These are phyloP conservation scores for Entomortierella parvispora DNA, from an alignment of 192 early-diverging fungal species.

Conservation along the genomic window DNA sequence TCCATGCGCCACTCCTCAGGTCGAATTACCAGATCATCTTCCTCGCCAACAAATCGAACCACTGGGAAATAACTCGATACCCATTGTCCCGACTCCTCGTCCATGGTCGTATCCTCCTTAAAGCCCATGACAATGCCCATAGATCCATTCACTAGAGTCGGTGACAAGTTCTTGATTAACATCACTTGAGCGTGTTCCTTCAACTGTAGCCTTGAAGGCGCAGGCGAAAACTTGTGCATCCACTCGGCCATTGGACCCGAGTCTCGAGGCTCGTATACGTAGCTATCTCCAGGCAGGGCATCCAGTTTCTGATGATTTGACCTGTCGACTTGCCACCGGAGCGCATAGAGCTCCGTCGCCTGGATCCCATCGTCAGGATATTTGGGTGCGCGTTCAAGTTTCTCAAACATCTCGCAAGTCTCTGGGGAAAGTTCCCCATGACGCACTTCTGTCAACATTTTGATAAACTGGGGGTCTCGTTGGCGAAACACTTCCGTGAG, in stretches of 20 bases:
- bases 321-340: slow-evolving; percentile 70
- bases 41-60: slow-evolving; percentile 30
- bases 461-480: slow-evolving; percentile 72
- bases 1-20: slow-evolving; percentile 51
- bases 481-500: slow-evolving; percentile 87
- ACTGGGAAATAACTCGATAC: slow-evolving; percentile 27
- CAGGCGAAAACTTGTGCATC: slow-evolving; percentile 61
- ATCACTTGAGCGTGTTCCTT: slow-evolving; percentile 88
- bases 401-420: slow-evolving; percentile 60
- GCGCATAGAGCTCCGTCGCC: slow-evolving; percentile 76
- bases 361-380: slow-evolving; percentile 69
- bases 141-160: slow-evolving; percentile 82
- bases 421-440: slow-evolving; percentile 70
- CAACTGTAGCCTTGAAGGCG: slow-evolving; percentile 70
- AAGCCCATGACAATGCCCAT: slow-evolving; percentile 71
- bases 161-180: slow-evolving; percentile 80
- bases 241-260: slow-evolving; percentile 30
- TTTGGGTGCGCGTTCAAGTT: slow-evolving; percentile 58
- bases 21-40: slow-evolving; percentile 35
- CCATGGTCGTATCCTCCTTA: slow-evolving; percentile 6
- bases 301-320: slow-evolving; percentile 71
- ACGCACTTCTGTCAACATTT: slow-evolving; percentile 89
- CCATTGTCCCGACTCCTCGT: background rate
- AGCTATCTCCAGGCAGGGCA: slow-evolving; percentile 58
- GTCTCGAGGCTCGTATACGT: slow-evolving; percentile 64